phyloP scores from a whole-genome alignment of 78 protist genomes.

The Dictyostelium capitatum region DNA sequence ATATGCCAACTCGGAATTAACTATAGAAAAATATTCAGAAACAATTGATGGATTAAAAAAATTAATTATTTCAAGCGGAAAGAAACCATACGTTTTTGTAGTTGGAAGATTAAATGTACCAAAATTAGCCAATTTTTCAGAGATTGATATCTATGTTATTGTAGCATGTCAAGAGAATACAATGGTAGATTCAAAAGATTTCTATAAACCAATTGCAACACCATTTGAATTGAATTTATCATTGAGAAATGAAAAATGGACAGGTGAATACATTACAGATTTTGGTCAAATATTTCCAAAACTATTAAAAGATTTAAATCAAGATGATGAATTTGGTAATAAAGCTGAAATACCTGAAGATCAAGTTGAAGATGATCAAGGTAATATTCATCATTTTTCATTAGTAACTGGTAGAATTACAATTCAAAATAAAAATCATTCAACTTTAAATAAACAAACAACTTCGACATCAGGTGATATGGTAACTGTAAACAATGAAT shows the following conservation, averaged over 20 bases:
- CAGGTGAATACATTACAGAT: constrained; percentile 74
- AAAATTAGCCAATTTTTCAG: constrained; percentile 93
- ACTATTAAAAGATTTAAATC: neutral
- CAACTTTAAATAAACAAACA: neutral
- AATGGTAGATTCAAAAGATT: constrained; percentile 84
- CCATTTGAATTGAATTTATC: constrained; percentile 92
- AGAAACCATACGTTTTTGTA: constrained; percentile 84
- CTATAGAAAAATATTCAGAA: constrained; percentile 29
- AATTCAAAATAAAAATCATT: neutral
- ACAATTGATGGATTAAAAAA: constrained; percentile 54
- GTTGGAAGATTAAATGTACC: constrained; percentile 91
- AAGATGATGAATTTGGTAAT: neutral
- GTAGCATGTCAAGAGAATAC: constrained; percentile 91
- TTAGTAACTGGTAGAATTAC: constrained; percentile 48
- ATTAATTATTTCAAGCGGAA: constrained; percentile 54
- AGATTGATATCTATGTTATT: constrained; percentile 88
- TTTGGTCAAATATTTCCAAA: constrained; percentile 65
- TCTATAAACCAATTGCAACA: constrained; percentile 89
- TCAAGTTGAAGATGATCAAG: constrained; percentile 53
- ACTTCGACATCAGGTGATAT: neutral
- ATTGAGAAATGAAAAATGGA: constrained; percentile 60
- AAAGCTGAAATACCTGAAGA: constrained; percentile 38
- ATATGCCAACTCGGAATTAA: neutral
- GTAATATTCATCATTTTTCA: constrained; percentile 64
- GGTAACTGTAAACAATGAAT: neutral